Base-by-base conservation (phyloP, 345 rosid species). In the Diplotaxis tenuifolia region DNA sequence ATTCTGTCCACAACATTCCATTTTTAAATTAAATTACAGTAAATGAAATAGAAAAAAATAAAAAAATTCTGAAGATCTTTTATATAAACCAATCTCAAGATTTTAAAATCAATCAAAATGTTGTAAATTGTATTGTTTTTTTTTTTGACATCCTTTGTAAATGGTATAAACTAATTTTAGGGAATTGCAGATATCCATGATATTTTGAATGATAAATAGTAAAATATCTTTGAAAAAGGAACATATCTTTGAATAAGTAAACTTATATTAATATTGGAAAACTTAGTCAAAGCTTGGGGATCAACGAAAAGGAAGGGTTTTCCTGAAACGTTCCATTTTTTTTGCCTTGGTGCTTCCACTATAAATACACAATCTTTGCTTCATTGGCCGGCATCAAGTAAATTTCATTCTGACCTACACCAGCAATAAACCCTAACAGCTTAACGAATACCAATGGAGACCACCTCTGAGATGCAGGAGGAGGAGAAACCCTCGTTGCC, bases 391-490 rank as follows among this genome's bases (percentile, higher is more conserved):
- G 2, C n/a, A 16, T 15, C 6, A 38, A 15, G 62, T 25, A n/a
- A 65, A 29, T 2, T 7, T 19, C 49, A 28, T 20, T 73, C 65
- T 28, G 65, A 65, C 12, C 36, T 15, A 31, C 1, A 21, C 0
- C 14, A 72, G 42, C 29, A 19, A 54, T 12, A 22, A 62, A 63
- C 8, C 38, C 20, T 68, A 55, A 23, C 19, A 71, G 18, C 55
- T 64, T 1, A 56, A 56, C 22, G 2, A 59, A 25, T 14, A 66
- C 6, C 45, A 20, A 88, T 93, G 96, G 96, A 93, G 63, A 86
- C 90, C 23, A 85, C 88, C 72, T 86, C 96, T 36, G 93, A 90
- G 59, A 84, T 60, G 15, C 47, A 38, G 62, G 57, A 47, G 20
- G 79, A 75, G 14, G 58, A 57, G 68, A 68, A 9, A 68, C 64